A percentile compares a stretch with the other conserved stretches of the same genome.
phyloP scores from a whole-genome alignment of 148 eudicot genomes.

The Suaeda aralocaspica region DNA sequence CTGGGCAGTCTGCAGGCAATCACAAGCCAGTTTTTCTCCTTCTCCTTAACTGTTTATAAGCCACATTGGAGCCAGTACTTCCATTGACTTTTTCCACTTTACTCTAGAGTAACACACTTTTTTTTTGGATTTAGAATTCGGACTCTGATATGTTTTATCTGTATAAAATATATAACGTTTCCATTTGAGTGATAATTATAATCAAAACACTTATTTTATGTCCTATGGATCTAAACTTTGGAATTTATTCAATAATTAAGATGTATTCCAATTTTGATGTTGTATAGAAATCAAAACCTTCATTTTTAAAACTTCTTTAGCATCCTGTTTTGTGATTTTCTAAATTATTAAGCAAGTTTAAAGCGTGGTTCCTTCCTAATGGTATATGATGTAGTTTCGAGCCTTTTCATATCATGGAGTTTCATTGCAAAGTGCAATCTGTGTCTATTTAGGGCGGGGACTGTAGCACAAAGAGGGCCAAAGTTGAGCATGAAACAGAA shows the following conservation, averaged over 20 bases:
- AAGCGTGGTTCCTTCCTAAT: constrained; percentile 11
- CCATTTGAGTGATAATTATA: constrained; percentile 1
- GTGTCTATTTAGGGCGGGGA: constrained; percentile 53
- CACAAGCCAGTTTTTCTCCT: background rate
- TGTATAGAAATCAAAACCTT: background rate
- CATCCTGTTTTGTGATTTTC: background rate
- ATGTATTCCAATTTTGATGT: background rate
- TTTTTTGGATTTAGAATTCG: background rate
- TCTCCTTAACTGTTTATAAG: background rate
- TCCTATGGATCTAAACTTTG: background rate
- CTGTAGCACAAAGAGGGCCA: constrained; percentile 53
- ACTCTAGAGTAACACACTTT: background rate
- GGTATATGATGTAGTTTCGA: constrained; percentile 14
- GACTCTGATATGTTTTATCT: background rate
- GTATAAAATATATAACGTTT: background rate
- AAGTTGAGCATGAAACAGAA: constrained; percentile 44
- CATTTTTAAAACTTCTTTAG: background rate
- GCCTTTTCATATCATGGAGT: constrained; percentile 16
- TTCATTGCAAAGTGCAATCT: constrained; percentile 21
- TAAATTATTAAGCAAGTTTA: background rate
- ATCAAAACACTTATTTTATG: background rate
- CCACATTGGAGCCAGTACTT: background rate
- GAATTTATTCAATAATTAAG: background rate
- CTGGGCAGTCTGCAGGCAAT: background rate
- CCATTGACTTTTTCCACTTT: background rate